Evolutionary conservation across 2,329 filamentous ascomycete species (phyloP), one percentile per base, ranked within the genome.

Genomic region (Botrytis fabae): DNA sequence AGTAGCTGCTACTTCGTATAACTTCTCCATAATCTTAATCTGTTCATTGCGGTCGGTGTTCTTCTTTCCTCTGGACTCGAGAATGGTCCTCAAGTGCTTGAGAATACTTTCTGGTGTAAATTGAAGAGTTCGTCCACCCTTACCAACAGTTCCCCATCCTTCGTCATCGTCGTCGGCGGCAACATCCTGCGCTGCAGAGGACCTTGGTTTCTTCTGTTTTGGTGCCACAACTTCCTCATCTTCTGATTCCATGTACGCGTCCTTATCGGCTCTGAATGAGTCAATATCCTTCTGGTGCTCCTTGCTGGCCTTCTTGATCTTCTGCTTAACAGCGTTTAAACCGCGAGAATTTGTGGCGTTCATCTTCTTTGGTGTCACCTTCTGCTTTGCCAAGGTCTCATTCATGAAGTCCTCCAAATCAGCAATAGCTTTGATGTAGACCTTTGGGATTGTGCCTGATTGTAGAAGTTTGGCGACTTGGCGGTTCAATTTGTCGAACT

Each of bases 241-340:
- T 35, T 94, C 91, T 62, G 93, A 93, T 82, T 92, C 90, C 93
- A 98, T 94, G 84, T 92, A 98, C 28, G 85, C 90, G 76, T 95
- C 94, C 83, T 95, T 94, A 83, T 97, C 90, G 76, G 89, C 91
- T 78, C 93, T 89, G 86, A 95, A 99, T 76, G 91, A 89, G 78
- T 97, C 94, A 79, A 99, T 92, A 81, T 97, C 93, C 75, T 88
- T 86, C 81, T 93, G 90, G 85, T 95, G 95, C 77, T 98, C 95
- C 85, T 97, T 97, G 88, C 95, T 97, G 85, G 95, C 95, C 89
- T 98, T 98, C 90, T 95, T 95, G 86, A 99, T 94, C 85, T 95
- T 95, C 84, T 99, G 96, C 86, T 98, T 97, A 81, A 98, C 93
- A 75, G 95, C 94, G 83, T 98, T 99, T 80, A 99, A 89, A 80